Evolutionary conservation across 2,329 filamentous ascomycete genomes (phyloP), one percentile per base, ranked within the genome.

Genomic region (Beauveria medogensis): DNA sequence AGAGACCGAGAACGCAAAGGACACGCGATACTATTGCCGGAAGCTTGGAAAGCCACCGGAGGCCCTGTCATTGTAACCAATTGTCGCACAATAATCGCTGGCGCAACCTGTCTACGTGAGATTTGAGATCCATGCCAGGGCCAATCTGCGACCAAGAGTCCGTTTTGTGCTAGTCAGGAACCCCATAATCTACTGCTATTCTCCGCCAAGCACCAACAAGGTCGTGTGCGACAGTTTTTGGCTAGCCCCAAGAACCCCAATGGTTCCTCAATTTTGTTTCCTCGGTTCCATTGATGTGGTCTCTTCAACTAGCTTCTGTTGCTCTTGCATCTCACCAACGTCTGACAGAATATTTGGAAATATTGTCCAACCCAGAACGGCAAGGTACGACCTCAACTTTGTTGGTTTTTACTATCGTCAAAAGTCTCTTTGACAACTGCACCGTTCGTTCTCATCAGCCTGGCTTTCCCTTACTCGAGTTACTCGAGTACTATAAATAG

Each of bases 41-140:
- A 56, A 40, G 14, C 41, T 28, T 9, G 41, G 41, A 34, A 37
- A 34, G 40, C 41, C 16, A 55, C 20, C 8, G 20, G 34, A 53
- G 41, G 34, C 20, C 30, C 12, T 16, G 34, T 22, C 20, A 24
- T 20, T 18, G 30, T 7, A 54, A 14, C 5, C 10, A 14, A 34
- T 41, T 26, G 51, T 34, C n/a, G 34, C 14, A 10, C 34, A 26
- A 24, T 2, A 24, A 37, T 30, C 10, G 14, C 41, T 20, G n/a
- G n/a, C 54, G 22, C n/a, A 44, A 34, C 53, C 41, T 56, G 54
- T 26, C 26, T 48, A 16, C 43, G n/a, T 24, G 30, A 24, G 54
- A 40, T 56, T n/a, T 20, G 41, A 47, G 54, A 56, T 56, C 54
- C 54, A 41, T 56, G 54, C 54, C 43, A 56, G 53, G 43, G 28